A percentile compares a stretch with the other conserved stretches of the same genome.
Conservation (phyloP, 1,139 yeast genomes). For the Pichia sp. region DNA sequence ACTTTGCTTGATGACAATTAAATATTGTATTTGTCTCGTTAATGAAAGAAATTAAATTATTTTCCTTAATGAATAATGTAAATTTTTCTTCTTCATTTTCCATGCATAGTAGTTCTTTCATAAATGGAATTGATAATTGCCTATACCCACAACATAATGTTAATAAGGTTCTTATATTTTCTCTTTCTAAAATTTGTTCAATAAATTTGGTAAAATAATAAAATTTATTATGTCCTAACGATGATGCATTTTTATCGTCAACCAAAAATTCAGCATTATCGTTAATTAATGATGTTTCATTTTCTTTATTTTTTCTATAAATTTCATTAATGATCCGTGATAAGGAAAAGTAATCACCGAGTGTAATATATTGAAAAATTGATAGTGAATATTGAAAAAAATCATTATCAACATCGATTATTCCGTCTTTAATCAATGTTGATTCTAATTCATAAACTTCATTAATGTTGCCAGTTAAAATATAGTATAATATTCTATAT, state of each 20-base stretch:
- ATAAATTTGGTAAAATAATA: slow-evolving; percentile 24
- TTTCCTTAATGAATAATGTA: slow-evolving; percentile 36
- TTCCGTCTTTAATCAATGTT: slow-evolving; percentile 23
- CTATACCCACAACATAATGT: slow-evolving; percentile 57
- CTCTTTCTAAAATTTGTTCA: slow-evolving; percentile 28
- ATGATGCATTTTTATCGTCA: slow-evolving; percentile 9
- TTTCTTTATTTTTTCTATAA: slow-evolving; percentile 1
- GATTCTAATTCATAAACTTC: slow-evolving; percentile 38
- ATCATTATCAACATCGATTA: slow-evolving; percentile 21
- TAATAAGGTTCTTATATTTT: slow-evolving; percentile 55
- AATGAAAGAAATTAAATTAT: slow-evolving; percentile 37
- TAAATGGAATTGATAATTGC: slow-evolving; percentile 41
- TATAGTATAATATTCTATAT: slow-evolving; percentile 69
- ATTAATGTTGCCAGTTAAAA: slow-evolving; percentile 64
- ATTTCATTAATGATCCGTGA: slow-evolving; percentile 10
- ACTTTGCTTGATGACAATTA: slow-evolving; percentile 44
- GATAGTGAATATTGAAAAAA: slow-evolving; percentile 40
- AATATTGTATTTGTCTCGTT: slow-evolving; percentile 29
- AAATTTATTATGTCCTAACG: slow-evolving; percentile 19
- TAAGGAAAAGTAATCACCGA: slow-evolving; percentile 43
- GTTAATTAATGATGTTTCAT: slow-evolving; percentile 6
- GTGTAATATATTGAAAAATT: slow-evolving; percentile 37
- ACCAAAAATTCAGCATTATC: neutral
- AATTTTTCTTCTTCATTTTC: slow-evolving; percentile 16
- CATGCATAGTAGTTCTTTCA: slow-evolving; percentile 46